Evolutionary conservation across 2,329 filamentous ascomycete genomes (phyloP).

Genomic region (Gyromitra esculenta): DNA sequence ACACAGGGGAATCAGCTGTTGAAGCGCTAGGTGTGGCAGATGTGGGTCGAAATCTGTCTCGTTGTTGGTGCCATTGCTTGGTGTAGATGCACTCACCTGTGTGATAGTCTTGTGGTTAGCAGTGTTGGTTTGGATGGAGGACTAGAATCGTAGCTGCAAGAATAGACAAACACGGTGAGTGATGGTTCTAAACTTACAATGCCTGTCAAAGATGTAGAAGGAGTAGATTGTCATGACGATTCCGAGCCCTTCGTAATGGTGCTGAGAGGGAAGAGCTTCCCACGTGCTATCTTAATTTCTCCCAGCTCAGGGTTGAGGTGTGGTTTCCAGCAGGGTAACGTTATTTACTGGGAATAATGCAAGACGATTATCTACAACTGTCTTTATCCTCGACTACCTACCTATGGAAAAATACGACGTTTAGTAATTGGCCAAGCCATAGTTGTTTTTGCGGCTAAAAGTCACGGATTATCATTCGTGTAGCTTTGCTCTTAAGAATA

Average conservation of each 20-base stretch:
- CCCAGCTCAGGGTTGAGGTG: background rate
- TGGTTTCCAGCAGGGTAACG: conserved; percentile 6
- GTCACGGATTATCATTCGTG: background rate
- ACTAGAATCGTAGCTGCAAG: background rate
- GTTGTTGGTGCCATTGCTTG: conserved; percentile 77
- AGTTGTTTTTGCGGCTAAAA: background rate
- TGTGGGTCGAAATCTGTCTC: conserved; percentile 62
- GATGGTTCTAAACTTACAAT: conserved; percentile 72
- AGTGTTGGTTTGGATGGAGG: conserved; percentile 1
- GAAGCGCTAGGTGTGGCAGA: conserved; percentile 63
- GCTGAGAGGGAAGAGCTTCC: conserved; percentile 29
- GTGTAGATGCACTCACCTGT: conserved; percentile 98
- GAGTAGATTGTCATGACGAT: conserved; percentile 87
- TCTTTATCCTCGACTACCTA: background rate
- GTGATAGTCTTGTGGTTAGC: conserved; percentile 49
- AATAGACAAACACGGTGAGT: conserved; percentile 49
- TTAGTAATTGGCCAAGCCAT: background rate
- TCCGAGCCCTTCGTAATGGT: conserved; percentile 29
- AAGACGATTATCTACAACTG: background rate
- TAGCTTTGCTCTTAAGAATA: background rate
- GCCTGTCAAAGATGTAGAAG: conserved; percentile 98
- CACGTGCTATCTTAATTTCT: background rate
- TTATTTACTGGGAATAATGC: background rate
- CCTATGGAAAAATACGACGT: background rate
- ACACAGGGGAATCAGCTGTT: conserved; percentile 43